Base-by-base conservation (phyloP, 352 stramenopile species). In the Globisporangium takayamanum region DNA sequence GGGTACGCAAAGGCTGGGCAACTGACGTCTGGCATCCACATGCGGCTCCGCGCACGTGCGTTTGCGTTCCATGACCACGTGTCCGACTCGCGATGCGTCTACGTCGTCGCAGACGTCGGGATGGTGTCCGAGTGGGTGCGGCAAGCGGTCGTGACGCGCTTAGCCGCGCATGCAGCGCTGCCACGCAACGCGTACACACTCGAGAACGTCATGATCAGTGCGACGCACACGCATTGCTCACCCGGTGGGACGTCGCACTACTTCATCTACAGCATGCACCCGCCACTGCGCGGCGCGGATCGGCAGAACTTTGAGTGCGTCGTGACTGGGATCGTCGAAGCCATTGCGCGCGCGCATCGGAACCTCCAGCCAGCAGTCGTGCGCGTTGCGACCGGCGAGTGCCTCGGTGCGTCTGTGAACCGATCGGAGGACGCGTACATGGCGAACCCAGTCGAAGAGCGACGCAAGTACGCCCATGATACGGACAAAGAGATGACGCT, bases 401-500 rank as follows among this genome's bases (percentile, higher is more conserved):
- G 80, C 59, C 72, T 94, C 30, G 82, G 79, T 16, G 82, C 74
- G 41, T 94, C 87, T 6, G 90, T 97, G 56, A 98, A 97, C 61
- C 75, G 92, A 1, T 96, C 86, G 0, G 71, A 79, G 0, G 87
- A 94, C n/a, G 88, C 84, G 16, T 98, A 98, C 67, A 66, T 89
- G 15, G 76, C 89, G 14, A 98, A 98, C 55, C 92, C 92, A 20
- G 50, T 69, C 33, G 59, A 78, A 1, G 92, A 98, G 62, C 78
- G 91, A 11, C 72, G 67, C 14, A 63, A 70, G 28, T 98, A 92
- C 64, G 67, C 78, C 48, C 63, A 88, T 56, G 79, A 97, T 56
- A 97, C 87, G 20, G 92, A 98, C 73, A 97, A 97, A 60, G 85
- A 91, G 50, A 97, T 97, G 89, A 88, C 87, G 18, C 67, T 97